Base-by-base conservation (phyloP, 768 basidiomycete species). In the Pleurotus eryngii region DNA sequence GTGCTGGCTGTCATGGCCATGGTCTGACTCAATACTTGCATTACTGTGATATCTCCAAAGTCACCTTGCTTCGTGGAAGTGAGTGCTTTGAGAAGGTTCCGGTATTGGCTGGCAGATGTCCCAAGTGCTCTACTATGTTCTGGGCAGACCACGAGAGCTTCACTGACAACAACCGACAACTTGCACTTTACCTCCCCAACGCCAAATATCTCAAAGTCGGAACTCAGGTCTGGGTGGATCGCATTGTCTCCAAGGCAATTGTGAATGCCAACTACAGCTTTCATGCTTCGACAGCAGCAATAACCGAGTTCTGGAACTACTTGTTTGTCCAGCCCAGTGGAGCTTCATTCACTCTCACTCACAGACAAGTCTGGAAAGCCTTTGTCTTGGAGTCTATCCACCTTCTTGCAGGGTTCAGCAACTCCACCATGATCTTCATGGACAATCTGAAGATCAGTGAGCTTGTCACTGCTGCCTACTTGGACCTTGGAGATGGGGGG, bases 321-420 rank as follows among this genome's bases (percentile, higher is more conserved):
- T 55, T 22, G 9, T 64, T 57, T 57, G 43, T 40, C 43, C 30
- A 49, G 43, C 4, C 35, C 17, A 49, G 46, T 51, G 27, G 27
- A n/a, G 38, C 20, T 22, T 18, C 56, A 9, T 18, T 24, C 17
- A 49, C 42, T n/a, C 9, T 64, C 17, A 56, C 60, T 22, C 40
- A 40, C 17, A 17, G 48, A 20, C 61, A 66, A 15, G 46, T 64
- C 3, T 66, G 63, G 65, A 50, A 59, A 43, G 57, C 61, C 12
- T 66, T 64, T 64, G 57, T 66, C 39, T 53, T 64, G 20, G 63
- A 66, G 54, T 63, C 65, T 30, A 55, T 66, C 8, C 38, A 60
- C 5, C 30, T 48, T 17, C 53, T 64, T 56, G 61, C 63, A 18
- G 27, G 45, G n/a, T 24, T 27, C 12, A 45, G 50, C 20, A 37